Conservation (phyloP, 805 yeast genomes). For the Torulaspora microellipsoides region DNA sequence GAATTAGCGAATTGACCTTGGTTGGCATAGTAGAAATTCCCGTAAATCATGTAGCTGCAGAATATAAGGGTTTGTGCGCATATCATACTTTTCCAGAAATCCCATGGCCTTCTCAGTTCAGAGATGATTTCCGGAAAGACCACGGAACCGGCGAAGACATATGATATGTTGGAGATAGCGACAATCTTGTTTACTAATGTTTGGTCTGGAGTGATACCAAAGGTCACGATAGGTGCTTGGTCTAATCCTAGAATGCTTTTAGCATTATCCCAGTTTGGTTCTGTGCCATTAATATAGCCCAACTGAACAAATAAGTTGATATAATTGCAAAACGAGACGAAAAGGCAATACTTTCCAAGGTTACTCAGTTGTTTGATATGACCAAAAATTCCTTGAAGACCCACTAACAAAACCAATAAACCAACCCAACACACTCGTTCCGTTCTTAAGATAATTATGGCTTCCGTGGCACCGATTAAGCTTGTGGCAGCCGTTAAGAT, state of each 20-base stretch:
- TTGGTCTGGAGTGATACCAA: conserved; percentile 2
- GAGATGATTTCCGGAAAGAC: conserved; percentile 5
- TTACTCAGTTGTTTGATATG: conserved; percentile 2
- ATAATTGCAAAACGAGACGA: conserved; percentile 3
- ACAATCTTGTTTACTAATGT: conserved; percentile 1
- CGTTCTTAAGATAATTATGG: conserved; percentile 1
- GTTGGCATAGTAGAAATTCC: conserved; percentile 2
- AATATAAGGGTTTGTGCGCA: conserved; percentile 2
- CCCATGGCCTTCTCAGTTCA: conserved; percentile 6
- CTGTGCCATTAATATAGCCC: conserved; percentile 3
- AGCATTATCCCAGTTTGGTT: conserved; percentile 5
- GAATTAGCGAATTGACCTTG: conserved; percentile 5
- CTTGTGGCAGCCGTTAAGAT: conserved; percentile 4
- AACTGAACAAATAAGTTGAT: conserved; percentile 3
- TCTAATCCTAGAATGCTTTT: conserved; percentile 1
- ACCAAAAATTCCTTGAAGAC: conserved; percentile 4
- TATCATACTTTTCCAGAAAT: conserved; percentile 6
- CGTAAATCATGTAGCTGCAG: conserved; percentile 5
- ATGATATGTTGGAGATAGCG: conserved; percentile 4
- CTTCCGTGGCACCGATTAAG: conserved; percentile 2
- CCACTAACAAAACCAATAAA: not conserved
- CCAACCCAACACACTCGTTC: conserved; percentile 6
- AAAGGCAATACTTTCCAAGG: conserved; percentile 6
- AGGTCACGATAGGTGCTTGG: conserved; percentile 1
- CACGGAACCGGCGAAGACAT: conserved; percentile 6